Evolutionary conservation across 371 early-diverging fungal genomes (phyloP).

Genomic region (Synchytrium microbalum): DNA sequence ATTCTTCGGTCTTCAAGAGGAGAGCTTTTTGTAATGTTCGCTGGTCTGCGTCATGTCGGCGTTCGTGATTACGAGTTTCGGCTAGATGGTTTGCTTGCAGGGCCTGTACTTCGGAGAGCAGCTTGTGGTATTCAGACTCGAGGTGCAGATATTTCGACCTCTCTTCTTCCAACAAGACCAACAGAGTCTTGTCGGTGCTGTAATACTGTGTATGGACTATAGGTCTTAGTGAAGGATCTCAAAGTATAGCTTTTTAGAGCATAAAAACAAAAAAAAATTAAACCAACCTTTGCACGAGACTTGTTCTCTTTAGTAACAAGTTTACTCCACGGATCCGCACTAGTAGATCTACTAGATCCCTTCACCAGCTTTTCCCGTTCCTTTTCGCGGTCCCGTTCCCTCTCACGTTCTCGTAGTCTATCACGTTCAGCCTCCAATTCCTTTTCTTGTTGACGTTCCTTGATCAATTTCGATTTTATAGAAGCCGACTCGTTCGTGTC

Average conservation of each 20-base stretch:
- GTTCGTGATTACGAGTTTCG: conserved; percentile 29
- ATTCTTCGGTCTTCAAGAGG: conserved; percentile 27
- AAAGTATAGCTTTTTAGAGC: no score
- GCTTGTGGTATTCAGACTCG: conserved; percentile 36
- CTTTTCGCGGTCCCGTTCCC: neutral
- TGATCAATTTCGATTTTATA: no score
- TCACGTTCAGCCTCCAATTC: neutral
- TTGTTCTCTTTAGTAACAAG: conserved; percentile 15
- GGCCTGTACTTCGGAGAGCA: conserved; percentile 35
- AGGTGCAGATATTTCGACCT: conserved; percentile 30
- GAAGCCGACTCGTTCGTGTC: conserved; percentile 2
- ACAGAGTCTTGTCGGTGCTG: conserved; percentile 32
- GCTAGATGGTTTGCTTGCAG: conserved; percentile 32
- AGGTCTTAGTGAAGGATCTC: no score
- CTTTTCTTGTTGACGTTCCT: neutral
- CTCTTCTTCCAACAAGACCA: conserved; percentile 40
- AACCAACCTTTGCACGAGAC: conserved; percentile 16
- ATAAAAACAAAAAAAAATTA: no score
- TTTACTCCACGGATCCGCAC: conserved; percentile 16
- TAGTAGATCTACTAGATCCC: neutral
- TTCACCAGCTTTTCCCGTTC: neutral
- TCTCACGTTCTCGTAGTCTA: conserved; percentile 1
- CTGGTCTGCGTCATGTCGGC: conserved; percentile 19
- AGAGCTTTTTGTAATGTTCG: conserved; percentile 24
- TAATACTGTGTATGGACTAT: no score